Evolutionary conservation across 768 basidiomycete species (phyloP).

Genomic region (Saitozyma sp.): DNA sequence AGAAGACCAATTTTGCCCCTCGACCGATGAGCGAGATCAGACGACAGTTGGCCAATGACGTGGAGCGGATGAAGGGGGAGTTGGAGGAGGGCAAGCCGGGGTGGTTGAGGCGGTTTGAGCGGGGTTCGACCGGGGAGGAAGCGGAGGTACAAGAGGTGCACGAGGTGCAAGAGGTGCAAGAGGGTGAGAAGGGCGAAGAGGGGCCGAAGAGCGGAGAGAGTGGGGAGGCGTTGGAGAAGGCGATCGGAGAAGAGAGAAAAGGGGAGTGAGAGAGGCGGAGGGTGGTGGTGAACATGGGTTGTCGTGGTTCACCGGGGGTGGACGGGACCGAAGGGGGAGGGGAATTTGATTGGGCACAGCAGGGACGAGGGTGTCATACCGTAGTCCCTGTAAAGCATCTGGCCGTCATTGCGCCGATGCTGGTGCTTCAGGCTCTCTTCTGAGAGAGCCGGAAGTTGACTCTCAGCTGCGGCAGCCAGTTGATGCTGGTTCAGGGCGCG

Average conservation of each 20-base stretch:
- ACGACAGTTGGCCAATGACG: constrained; percentile 24
- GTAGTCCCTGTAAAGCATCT: no score
- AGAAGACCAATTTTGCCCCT: constrained; percentile 17
- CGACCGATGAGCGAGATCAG: constrained; percentile 29
- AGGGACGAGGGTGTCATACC: no score
- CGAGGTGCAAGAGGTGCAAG: background rate
- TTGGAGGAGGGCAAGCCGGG: constrained; percentile 30
- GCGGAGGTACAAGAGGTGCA: background rate
- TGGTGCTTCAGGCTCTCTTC: no score
- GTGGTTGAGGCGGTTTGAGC: constrained; percentile 33
- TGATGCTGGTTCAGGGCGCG: no score
- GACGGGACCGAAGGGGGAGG: no score
- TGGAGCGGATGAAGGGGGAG: constrained; percentile 34
- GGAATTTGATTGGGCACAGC: no score
- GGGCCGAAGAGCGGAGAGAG: background rate
- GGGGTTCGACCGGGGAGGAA: background rate
- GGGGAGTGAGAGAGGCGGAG: no score
- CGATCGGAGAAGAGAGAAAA: background rate
- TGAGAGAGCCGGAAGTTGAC: no score
- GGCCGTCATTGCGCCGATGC: no score
- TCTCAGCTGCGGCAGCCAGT: no score
- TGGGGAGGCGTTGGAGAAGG: constrained; percentile 2
- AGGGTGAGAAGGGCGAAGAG: background rate
- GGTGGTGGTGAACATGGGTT: no score
- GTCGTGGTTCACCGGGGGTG: no score